Base-by-base conservation (phyloP, 208 protist species). In the Trypanosoma rangeli region DNA sequence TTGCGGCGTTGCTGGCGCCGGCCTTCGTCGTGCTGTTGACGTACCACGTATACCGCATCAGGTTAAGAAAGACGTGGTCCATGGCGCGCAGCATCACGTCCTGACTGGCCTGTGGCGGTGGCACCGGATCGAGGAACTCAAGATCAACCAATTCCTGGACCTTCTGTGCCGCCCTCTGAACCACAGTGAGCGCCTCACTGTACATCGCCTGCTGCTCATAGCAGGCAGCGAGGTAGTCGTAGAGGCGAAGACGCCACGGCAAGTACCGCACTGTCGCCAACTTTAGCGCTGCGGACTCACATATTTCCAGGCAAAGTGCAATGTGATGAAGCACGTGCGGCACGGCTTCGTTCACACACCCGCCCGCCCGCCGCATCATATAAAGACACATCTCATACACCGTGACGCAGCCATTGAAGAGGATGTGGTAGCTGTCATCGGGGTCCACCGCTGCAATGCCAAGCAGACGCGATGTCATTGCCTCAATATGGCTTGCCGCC, bases 241-340 rank as follows among this genome's bases (percentile, higher is more conserved):
- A 92, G 64, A 93, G 74, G 28, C 83, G 77, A 53, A 92, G 39
- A 28, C 90, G 87, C 81, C 81, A 92, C 0, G 86, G 86, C 52
- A 95, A 68, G 60, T 85, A 95, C 22, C 80, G 72, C 22, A 90
- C 85, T 16, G 84, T 81, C 28, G 87, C 85, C 37, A 95, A 67
- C 44, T 83, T 80, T 16, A 90, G 64, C 29, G 72, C 71, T 24
- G 49, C 64, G 12, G 72, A 62, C 28, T 77, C 72, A 49, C 72
- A 77, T 49, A 77, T 28, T 26, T 77, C 72, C 26, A 77, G 20
- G 54, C 72, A 77, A 42, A 66, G 18, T 5, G 64, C 72, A 18
- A 71, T 35, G 37, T 54, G 13, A 28, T 42, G 72, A 20, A 55
- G 33, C 22, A 71, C 50, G 20, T 53, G 31, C 8, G n/a, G 28